Evolutionary conservation across 2,329 filamentous ascomycete genomes (phyloP).

Genomic region (Aspergillus sp.): DNA sequence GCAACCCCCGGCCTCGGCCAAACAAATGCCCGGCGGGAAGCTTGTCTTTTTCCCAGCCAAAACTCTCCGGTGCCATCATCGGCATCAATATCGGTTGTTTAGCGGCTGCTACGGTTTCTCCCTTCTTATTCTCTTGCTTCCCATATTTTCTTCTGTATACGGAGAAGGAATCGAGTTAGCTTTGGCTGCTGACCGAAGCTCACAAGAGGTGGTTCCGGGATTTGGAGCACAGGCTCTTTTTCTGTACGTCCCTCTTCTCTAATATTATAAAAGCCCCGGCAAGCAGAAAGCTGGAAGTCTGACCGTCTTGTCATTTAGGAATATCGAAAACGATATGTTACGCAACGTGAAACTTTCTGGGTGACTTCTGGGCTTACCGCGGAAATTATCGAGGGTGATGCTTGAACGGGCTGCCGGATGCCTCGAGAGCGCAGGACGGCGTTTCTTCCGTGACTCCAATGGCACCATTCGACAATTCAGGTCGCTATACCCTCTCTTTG

Average conservation of each 20-base stretch:
- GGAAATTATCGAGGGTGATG: slow-evolving; percentile 37
- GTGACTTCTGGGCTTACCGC: slow-evolving; percentile 20
- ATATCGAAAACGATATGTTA: slow-evolving; percentile 20
- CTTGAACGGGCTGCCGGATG: slow-evolving; percentile 45
- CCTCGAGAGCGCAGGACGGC: slow-evolving; percentile 43
- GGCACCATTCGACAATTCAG: slow-evolving; percentile 29
- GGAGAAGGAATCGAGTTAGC: too few species aligned
- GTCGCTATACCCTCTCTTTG: slow-evolving; percentile 29
- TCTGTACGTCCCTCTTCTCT: slow-evolving; percentile 13
- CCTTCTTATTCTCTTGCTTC: not conserved
- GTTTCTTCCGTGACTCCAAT: slow-evolving; percentile 35
- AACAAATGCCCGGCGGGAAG: slow-evolving; percentile 24
- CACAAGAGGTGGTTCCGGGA: not conserved
- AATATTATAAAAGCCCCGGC: not conserved
- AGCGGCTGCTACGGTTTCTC: not conserved
- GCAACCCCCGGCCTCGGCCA: slow-evolving; percentile 25
- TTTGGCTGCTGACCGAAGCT: not conserved
- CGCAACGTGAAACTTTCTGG: slow-evolving; percentile 11
- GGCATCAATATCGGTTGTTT: not conserved
- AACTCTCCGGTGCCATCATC: slow-evolving; percentile 13
- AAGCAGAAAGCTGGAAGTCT: not conserved
- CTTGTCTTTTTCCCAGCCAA: slow-evolving; percentile 15
- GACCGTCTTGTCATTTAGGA: slow-evolving; percentile 1
- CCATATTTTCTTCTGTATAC: not conserved
- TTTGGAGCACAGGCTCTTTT: slow-evolving; percentile 1